Base-by-base conservation (phyloP, 2,329 filamentous ascomycete genomes). In the Cryphonectria parasitica region DNA sequence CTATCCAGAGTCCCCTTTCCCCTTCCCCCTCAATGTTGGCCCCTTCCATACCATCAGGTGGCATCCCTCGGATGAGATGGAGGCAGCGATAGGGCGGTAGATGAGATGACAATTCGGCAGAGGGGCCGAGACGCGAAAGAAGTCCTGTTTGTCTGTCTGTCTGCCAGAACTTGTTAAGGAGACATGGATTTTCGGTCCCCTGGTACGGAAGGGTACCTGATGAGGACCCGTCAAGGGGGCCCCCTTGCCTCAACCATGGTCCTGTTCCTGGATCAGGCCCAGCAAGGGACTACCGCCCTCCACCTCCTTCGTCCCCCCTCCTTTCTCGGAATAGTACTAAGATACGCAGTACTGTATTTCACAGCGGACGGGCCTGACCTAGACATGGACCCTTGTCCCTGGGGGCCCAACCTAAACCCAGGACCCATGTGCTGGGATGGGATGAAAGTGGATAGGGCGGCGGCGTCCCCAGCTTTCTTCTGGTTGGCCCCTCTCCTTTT, bases 211-310 rank as follows among this genome's bases (percentile, higher is more conserved):
- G 65, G 54, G 41, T 58, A 58, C 52, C n/a, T 43, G 62, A 13
- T 13, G 43, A 45, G 62, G 6, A 45, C n/a, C 7, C 28, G 28
- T 36, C 39, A 49, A 19, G 65, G 39, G 39, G 34, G 28, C 2
- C 39, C 65, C 34, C 66, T 52, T 36, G 58, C 28, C 28, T 22
- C 15, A 49, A 60, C 34, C 34, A 49, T 63, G 66, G 66, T 36
- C 54, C 41, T 43, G 66, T 68, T 68, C 66, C 66, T 68, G 66
- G 58, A 68, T 68, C 60, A 34, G 15, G 60, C 3, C 34, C 60
- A 62, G 60, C 60, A 39, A 62, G 25, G 25, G 15, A 39, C 36
- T 11, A 39, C 52, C 49, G 7, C n/a, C 6, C 3, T 8, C n/a
- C n/a, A n/a, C n/a, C n/a, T 13, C 13, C 52, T 15, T n/a, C 45